Percentiles rank a stretch among this genome's conserved stretches.
These are phyloP conservation scores for Akanthomyces dipterigenus DNA, from an alignment of 2,329 filamentous ascomycete genomes.

Conservation along the genomic window DNA sequence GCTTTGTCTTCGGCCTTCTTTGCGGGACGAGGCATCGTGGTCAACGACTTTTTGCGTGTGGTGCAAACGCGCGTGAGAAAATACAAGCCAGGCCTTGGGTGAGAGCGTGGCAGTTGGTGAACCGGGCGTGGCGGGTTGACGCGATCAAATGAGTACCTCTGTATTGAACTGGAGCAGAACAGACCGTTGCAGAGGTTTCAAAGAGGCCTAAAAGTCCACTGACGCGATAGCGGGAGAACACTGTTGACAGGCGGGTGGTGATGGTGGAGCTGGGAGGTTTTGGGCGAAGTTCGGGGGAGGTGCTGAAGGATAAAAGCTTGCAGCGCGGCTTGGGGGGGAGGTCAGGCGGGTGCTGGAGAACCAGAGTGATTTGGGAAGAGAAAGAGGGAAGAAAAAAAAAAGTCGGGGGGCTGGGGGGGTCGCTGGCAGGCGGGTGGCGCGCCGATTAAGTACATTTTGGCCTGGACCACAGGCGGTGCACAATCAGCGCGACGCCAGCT, in stretches of 20 bases:
- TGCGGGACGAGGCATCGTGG: conserved; percentile 38
- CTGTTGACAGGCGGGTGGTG: conserved; percentile 15
- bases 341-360: conserved; percentile 23
- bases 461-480: conserved; percentile 8
- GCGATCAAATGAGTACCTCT: background rate
- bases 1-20: conserved; percentile 36
- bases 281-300: conserved; percentile 15
- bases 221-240: conserved; percentile 10
- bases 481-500: conserved; percentile 23
- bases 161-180: background rate
- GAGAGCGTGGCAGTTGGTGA: background rate
- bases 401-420: conserved; percentile 19
- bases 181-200: background rate
- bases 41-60: conserved; percentile 17
- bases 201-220: conserved; percentile 8
- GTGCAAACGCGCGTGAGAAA: background rate
- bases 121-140: background rate
- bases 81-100: background rate
- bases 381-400: conserved; percentile 4
- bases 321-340: conserved; percentile 21
- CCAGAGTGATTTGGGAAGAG: conserved; percentile 16
- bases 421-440: conserved; percentile 24
- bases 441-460: conserved; percentile 29
- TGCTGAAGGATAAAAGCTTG: conserved; percentile 18
- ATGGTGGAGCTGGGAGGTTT: conserved; percentile 18